Evolutionary conservation across 129 eudicot genomes (phyloP).

Genomic region (Chrysanthemum lavandulifolium): DNA sequence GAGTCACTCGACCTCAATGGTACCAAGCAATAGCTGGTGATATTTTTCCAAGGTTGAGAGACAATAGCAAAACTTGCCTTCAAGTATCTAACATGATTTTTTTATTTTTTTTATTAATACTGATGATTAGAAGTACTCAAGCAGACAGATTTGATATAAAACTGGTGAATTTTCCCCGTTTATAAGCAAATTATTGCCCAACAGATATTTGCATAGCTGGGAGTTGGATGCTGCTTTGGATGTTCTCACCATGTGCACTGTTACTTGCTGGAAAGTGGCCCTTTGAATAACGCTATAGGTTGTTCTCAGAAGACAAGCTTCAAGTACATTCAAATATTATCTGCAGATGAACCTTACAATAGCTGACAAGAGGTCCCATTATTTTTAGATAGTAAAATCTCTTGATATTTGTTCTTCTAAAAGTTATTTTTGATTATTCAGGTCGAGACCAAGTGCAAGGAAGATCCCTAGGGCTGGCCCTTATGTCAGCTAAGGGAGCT

Average conservation of each 20-base stretch:
- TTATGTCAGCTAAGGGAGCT: conserved; percentile 95
- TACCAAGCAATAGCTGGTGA: conserved; percentile 88
- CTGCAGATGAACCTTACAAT: conserved; percentile 75
- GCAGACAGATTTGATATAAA: background rate
- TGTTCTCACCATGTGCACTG: conserved; percentile 99
- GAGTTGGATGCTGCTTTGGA: conserved; percentile 96
- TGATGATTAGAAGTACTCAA: background rate
- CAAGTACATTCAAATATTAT: conserved; percentile 79
- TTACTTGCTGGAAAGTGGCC: conserved; percentile 68
- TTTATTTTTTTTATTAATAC: background rate
- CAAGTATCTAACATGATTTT: conserved; percentile 40
- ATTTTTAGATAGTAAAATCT: background rate
- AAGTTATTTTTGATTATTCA: conserved; percentile 24
- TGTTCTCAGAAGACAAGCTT: conserved; percentile 75
- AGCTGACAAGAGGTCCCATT: conserved; percentile 94
- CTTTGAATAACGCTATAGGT: conserved; percentile 61
- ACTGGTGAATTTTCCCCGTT: background rate
- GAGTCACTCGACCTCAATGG: conserved; percentile 32
- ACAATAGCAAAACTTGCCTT: conserved; percentile 88
- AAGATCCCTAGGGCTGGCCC: conserved; percentile 98
- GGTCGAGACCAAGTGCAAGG: conserved; percentile 92
- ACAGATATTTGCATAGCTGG: conserved; percentile 89
- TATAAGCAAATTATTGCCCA: conserved; percentile 21
- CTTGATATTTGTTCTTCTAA: background rate
- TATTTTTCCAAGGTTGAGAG: conserved; percentile 81